phyloP scores from a whole-genome alignment of 1,284 basidiomycete genomes.

The Phylloboletellus chloephorus region DNA sequence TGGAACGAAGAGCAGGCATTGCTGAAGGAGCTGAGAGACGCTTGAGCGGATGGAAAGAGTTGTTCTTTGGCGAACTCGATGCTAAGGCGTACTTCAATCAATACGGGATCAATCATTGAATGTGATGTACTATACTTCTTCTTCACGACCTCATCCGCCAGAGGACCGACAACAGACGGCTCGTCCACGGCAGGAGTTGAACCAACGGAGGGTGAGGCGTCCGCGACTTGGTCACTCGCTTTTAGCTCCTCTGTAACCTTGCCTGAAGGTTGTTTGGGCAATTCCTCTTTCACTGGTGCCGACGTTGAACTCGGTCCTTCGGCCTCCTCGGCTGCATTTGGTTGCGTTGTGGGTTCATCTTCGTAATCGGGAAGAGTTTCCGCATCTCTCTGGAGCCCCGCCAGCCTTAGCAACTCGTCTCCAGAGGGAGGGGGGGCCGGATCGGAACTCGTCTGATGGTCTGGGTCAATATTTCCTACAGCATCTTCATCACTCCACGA shows the following conservation, averaged over 20 bases:
- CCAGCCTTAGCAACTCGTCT: conserved; percentile 43
- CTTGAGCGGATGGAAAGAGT: conserved; percentile 38
- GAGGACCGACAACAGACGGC: background rate
- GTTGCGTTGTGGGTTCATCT: conserved; percentile 35
- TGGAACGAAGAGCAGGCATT: conserved; percentile 22
- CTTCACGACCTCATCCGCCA: conserved; percentile 19
- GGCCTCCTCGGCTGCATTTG: conserved; percentile 4
- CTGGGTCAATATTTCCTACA: conserved; percentile 8
- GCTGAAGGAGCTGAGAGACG: conserved; percentile 18
- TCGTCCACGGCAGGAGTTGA: background rate
- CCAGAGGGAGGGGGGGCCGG: conserved; percentile 31
- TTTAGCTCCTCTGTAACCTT: conserved; percentile 4
- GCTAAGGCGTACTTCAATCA: conserved; percentile 23
- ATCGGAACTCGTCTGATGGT: conserved; percentile 4
- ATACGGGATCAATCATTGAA: conserved; percentile 1
- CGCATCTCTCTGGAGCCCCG: conserved; percentile 37
- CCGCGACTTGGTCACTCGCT: conserved; percentile 5
- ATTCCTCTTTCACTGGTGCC: conserved; percentile 3
- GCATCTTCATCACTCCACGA: conserved; percentile 24
- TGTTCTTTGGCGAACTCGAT: conserved; percentile 40
- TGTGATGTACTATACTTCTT: conserved; percentile 21
- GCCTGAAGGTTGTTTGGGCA: background rate
- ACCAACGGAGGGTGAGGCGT: background rate
- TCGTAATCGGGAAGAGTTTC: conserved; percentile 52
- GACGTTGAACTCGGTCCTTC: background rate